Percentiles rank a stretch among this genome's conserved stretches.
phyloP scores from a whole-genome alignment of 208 protist species.

The Porcisia hertigi region DNA sequence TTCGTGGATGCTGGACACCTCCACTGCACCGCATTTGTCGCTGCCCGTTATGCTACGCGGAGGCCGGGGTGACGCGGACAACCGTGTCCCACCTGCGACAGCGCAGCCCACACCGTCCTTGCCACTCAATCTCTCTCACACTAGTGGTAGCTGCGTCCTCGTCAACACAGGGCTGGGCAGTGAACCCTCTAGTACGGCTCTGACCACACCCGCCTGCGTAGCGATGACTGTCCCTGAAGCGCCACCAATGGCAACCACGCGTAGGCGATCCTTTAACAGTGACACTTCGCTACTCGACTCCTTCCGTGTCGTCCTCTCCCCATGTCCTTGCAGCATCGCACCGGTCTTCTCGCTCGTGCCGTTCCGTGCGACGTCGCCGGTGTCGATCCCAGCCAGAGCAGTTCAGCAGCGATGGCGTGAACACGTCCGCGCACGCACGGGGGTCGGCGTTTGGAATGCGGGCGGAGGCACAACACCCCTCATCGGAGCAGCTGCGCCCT shows the following conservation, averaged over 20 bases:
- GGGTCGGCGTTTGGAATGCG: neutral
- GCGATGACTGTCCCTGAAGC: neutral
- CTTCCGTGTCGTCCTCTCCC: conserved; percentile 36
- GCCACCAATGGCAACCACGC: neutral
- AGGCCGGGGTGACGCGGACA: neutral
- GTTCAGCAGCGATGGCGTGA: conserved; percentile 16
- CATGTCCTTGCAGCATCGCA: conserved; percentile 39
- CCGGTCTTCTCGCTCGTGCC: conserved; percentile 40
- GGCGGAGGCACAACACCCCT: neutral
- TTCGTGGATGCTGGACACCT: neutral
- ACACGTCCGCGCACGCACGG: conserved; percentile 3
- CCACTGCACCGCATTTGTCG: neutral
- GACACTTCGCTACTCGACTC: conserved; percentile 12
- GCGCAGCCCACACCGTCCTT: neutral
- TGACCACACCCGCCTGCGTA: neutral
- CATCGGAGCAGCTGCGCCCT: neutral
- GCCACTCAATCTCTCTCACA: neutral
- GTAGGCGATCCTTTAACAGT: neutral
- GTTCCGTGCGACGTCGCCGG: conserved; percentile 4
- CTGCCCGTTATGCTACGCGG: neutral
- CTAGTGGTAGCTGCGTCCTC: neutral
- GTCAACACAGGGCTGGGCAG: neutral
- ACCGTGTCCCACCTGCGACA: neutral
- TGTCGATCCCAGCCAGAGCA: conserved; percentile 9
- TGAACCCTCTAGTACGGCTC: too few species aligned